Base-by-base conservation (phyloP, 2,329 filamentous ascomycete species). In the Aaosphaeria arxii region DNA sequence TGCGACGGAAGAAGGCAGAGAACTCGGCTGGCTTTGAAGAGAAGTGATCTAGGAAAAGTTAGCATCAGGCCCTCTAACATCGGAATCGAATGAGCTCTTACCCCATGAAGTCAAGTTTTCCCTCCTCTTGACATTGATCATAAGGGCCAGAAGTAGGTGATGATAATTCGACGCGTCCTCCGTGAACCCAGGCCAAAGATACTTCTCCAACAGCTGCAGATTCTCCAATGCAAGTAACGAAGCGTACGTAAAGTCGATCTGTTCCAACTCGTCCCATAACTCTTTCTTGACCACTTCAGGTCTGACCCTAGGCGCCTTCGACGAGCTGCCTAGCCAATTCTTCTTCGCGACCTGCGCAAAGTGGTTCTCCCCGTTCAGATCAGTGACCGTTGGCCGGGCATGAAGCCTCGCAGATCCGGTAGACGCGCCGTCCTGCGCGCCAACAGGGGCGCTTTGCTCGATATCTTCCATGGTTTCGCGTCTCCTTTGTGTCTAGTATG, bases 121-220 rank as follows among this genome's bases (percentile, higher is more conserved):
- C 57, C 89, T 84, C 63, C 87, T 83, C 76, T 96, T 97, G 50
- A 91, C 85, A 69, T 92, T 95, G 54, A 88, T 82, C 61, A 99
- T 85, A 53, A 96, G 72, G 11, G 88, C 88, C 62, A 97, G 84
- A 53, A 99, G 78, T 32, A 97, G 77, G 46, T 96, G 87, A 69
- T 99, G 92, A 63, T 91, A 86, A 69, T 99, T 95, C 31, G 92
- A 95, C 4, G 90, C 84, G 61, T 94, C 85, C 55, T 95, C 89
- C 9, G 82, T 85, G 68, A 95, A 99, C 44, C 88, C 89, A 41
- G 94, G 94, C 94, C 94, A 99, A 30, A 99, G 80, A 66, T 95
- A 97, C 64, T 81, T 88, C 70, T 99, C 94, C 50, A 99, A 74
- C 39, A 91, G 84, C 74, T 96, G 94, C 59, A 97, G 73, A 59